Evolutionary conservation across 2,329 filamentous ascomycete species (phyloP), one percentile per base, ranked within the genome.

Genomic region (Ambrosiella cleistominuta): DNA sequence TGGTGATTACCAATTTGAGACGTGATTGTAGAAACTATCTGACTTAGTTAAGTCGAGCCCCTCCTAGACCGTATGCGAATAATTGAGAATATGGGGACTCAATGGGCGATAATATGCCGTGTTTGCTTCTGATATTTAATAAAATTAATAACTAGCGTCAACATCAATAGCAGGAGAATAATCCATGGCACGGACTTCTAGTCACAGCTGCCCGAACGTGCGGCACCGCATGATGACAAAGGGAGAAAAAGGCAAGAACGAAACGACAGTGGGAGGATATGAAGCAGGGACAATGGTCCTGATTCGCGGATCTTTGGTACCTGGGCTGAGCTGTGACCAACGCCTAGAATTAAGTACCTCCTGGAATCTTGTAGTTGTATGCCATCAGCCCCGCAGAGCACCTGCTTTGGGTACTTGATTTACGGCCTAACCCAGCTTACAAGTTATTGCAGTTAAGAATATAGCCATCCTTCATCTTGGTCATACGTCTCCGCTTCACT

Each of bases 241-340:
- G 47, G 47, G 47, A 13, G 47, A 51, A 51, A 51, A 27, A 51
- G 47, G 47, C 47, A 51, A 51, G 47, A 51, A 35, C 47, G 47
- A 51, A 51, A 51, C 47, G 8, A 36, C 19, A 51, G 27, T 36
- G 27, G 47, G 47, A 27, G 47, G 47, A 12, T 15, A 3, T 51
- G 17, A 35, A 51, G 47, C 19, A n/a, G 17, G 47, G 47, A 19
- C 17, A 15, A 15, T 15, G 45, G 12, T 5, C 17, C 47, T 51
- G 47, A 51, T 36, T 51, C 19, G 47, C 11, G 17, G 47, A 11
- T 19, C 17, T 36, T 19, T 35, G 45, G 47, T 51, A 51, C 47
- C 9, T 51, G 27, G 6, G 47, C 35, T 51, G 19, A 51, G 47
- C 47, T 19, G 47, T 51, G 19, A n/a, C 47, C 19, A 51, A 11